Conservation (phyloP, 768 basidiomycete species). For the Lactarius quietus region DNA sequence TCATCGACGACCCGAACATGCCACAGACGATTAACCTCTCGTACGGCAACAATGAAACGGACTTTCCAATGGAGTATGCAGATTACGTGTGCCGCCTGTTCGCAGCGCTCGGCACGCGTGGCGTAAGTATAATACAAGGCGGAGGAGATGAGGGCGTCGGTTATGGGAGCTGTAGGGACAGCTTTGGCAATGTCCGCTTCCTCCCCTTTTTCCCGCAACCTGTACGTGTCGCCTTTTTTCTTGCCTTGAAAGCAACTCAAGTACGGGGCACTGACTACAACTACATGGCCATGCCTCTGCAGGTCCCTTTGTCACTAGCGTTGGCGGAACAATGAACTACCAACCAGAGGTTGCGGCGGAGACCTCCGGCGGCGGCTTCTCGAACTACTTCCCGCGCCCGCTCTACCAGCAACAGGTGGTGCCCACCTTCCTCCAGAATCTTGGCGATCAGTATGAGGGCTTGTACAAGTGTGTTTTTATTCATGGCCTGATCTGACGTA, state of each 20-base stretch:
- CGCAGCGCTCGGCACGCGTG: not conserved
- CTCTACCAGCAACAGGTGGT: not conserved
- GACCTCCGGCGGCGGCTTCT: not conserved
- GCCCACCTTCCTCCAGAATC: not conserved
- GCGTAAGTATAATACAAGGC: not conserved
- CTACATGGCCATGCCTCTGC: too few species aligned
- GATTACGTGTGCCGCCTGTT: not conserved
- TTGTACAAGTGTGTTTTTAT: not conserved
- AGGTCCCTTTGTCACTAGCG: not conserved
- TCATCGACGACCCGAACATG: too few species aligned
- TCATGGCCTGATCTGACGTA: not conserved
- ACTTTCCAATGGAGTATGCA: too few species aligned
- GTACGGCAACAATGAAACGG: too few species aligned
- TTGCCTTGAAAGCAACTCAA: not conserved
- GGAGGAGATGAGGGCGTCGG: not conserved
- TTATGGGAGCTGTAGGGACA: not conserved
- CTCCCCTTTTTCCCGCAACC: not conserved
- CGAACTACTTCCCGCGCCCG: not conserved
- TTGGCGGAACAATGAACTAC: not conserved
- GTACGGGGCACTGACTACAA: not conserved
- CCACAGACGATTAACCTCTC: too few species aligned
- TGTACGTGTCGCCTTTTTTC: not conserved
- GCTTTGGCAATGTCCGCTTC: not conserved
- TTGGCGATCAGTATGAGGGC: not conserved
- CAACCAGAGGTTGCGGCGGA: not conserved